Evolutionary conservation across 2,329 filamentous ascomycete genomes (phyloP).

Genomic region (Juglanconis sp.): DNA sequence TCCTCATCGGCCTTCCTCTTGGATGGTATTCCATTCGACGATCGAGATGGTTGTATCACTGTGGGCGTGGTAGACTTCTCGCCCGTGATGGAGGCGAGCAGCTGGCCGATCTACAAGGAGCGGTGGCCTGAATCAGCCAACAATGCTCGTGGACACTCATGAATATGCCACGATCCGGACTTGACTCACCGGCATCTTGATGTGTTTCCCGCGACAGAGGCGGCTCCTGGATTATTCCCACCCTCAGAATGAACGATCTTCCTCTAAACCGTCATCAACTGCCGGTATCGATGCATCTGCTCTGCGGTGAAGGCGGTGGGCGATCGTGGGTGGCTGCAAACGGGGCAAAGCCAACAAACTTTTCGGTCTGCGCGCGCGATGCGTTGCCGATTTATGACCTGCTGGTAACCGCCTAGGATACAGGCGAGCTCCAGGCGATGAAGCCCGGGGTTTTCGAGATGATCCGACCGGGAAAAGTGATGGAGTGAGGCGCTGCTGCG

Average conservation of each 20-base stretch:
- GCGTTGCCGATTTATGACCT: conserved; percentile 5
- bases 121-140: conserved; percentile 14
- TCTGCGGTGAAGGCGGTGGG: background rate
- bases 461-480: background rate
- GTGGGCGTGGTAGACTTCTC: conserved; percentile 38
- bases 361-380: conserved; percentile 6
- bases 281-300: conserved; percentile 15
- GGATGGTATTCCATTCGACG: conserved; percentile 19
- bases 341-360: conserved; percentile 3
- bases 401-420: conserved; percentile 3
- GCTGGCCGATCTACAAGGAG: conserved; percentile 47
- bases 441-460: background rate
- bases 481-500: background rate
- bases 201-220: conserved; percentile 1
- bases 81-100: conserved; percentile 62
- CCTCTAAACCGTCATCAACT: conserved; percentile 27
- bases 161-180: background rate
- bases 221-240: conserved; percentile 13
- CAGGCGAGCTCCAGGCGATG: background rate
- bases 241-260: conserved; percentile 15
- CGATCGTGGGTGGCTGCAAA: conserved; percentile 2
- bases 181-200: conserved; percentile 37
- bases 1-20: conserved; percentile 61
- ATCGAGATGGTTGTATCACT: conserved; percentile 18
- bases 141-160: background rate